Base-by-base conservation (phyloP, 331 rosid genomes). In the Pyracantha coccinea region DNA sequence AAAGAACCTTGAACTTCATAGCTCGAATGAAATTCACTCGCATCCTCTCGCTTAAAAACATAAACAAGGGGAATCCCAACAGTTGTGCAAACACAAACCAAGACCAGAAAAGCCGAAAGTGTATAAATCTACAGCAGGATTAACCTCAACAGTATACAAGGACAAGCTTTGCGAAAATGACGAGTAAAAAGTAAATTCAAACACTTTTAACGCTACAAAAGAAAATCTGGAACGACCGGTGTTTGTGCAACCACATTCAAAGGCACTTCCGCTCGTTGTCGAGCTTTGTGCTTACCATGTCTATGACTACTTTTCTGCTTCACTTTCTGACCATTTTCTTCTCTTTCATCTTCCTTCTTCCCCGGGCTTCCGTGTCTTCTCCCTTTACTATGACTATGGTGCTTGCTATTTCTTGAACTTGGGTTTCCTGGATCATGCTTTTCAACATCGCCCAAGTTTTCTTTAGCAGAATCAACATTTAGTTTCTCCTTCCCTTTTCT, bases 181-280 rank as follows among this genome's bases (percentile, higher is more conserved):
- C 28, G 71, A 71, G 31, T 64, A 53, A 81, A 74, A 69, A 69
- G 74, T 60, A 81, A 57, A 66, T 23, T n/a, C 54, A 53, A 79
- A 81, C 66, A 66, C 79, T 58, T 53, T 66, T 14, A 55, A 68
- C 60, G 77, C 91, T 88, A 92, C 76, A 94, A 84, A 69, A 94
- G 97, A 82, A 92, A 94, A 81, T 94, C 99, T 14, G 99, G 99
- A 78, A 94, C 84, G 66, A 78, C 93, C 12, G 86, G 85, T 33
- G 90, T 66, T 79, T 86, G 96, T 53, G 96, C 82, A 82, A 78
- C 89, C 82, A 82, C 91, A 52, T 76, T 88, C 80, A 86, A 82
- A 25, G 92, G 86, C 33, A 79, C 83, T 35, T 86, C 89, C 32
- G 86, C 84, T 83, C 87, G 89, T 85, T 83, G 92, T 73, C 67